Evolutionary conservation across 1,139 yeast species (phyloP).

Genomic region (Debaryomyces psychrophilus): DNA sequence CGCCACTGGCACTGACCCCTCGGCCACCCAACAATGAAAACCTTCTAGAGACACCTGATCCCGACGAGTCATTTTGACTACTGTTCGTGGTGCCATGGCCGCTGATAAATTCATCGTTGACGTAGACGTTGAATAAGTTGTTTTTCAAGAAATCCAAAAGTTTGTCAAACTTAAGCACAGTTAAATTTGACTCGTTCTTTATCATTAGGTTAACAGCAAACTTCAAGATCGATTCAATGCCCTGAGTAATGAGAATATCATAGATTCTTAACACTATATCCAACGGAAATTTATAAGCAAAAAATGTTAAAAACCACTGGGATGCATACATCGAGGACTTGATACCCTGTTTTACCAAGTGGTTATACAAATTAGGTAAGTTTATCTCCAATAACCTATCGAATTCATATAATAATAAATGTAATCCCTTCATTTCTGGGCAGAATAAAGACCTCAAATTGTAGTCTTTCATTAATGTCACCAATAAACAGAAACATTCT

Average conservation of each 20-base stretch:
- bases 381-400: slow-evolving; percentile 77
- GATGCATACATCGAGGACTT: slow-evolving; percentile 92
- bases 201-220: slow-evolving; percentile 79
- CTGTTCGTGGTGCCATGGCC: slow-evolving; percentile 12
- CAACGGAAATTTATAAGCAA: slow-evolving; percentile 90
- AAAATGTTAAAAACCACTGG: slow-evolving; percentile 93
- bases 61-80: slow-evolving; percentile 14
- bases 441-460: slow-evolving; percentile 73
- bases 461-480: slow-evolving; percentile 82
- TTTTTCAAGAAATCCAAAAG: slow-evolving; percentile 78
- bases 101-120: slow-evolving; percentile 43
- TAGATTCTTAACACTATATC: slow-evolving; percentile 80
- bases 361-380: slow-evolving; percentile 70
- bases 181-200: slow-evolving; percentile 60
- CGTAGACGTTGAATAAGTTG: slow-evolving; percentile 70
- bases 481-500: slow-evolving; percentile 83
- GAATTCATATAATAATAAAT: slow-evolving; percentile 81
- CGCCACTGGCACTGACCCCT: slow-evolving; percentile 13
- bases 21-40: slow-evolving; percentile 23
- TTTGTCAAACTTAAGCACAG: slow-evolving; percentile 71
- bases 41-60: slow-evolving; percentile 21
- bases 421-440: slow-evolving; percentile 94
- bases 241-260: slow-evolving; percentile 87
- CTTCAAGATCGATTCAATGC: slow-evolving; percentile 78
- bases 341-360: slow-evolving; percentile 81